phyloP scores from a whole-genome alignment of 331 rosid genomes.

The Telfairia occidentalis region DNA sequence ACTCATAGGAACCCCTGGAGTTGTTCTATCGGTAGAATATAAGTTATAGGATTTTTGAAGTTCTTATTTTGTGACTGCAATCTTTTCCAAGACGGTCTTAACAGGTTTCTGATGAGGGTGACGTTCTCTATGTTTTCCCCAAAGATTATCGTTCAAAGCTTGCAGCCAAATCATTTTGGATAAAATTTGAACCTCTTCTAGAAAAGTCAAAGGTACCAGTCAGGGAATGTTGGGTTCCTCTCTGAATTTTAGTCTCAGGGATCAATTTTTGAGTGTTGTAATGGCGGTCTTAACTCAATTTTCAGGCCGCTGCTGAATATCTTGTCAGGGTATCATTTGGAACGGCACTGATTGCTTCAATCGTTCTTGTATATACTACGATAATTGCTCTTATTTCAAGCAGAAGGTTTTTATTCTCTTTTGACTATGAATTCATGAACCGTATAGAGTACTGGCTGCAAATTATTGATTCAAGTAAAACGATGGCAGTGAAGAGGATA shows the following conservation, averaged over 20 bases:
- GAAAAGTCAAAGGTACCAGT: slow-evolving; percentile 68
- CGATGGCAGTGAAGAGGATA: slow-evolving; percentile 70
- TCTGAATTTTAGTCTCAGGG: background rate
- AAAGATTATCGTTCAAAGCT: slow-evolving; percentile 80
- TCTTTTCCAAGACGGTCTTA: slow-evolving; percentile 42
- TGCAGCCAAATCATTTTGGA: slow-evolving; percentile 61
- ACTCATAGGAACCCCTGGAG: background rate
- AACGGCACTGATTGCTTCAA: slow-evolving; percentile 87
- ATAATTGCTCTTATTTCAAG: slow-evolving; percentile 78
- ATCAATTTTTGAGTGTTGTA: slow-evolving; percentile 12
- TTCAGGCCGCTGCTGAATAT: slow-evolving; percentile 74
- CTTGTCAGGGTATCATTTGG: slow-evolving; percentile 92
- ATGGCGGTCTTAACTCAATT: slow-evolving; percentile 12
- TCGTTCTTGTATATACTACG: slow-evolving; percentile 87
- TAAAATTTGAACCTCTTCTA: slow-evolving; percentile 68
- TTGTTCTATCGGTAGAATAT: background rate
- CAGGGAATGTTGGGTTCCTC: background rate
- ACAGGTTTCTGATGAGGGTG: slow-evolving; percentile 94
- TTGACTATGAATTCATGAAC: background rate
- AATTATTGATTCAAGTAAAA: slow-evolving; percentile 18
- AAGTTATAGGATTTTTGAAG: slow-evolving; percentile 18
- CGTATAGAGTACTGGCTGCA: background rate
- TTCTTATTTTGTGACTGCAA: slow-evolving; percentile 36
- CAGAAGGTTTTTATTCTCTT: slow-evolving; percentile 40
- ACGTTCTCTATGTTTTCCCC: slow-evolving; percentile 77